Base-by-base conservation (phyloP, 257 asterid species). In the Datura wrightii region DNA sequence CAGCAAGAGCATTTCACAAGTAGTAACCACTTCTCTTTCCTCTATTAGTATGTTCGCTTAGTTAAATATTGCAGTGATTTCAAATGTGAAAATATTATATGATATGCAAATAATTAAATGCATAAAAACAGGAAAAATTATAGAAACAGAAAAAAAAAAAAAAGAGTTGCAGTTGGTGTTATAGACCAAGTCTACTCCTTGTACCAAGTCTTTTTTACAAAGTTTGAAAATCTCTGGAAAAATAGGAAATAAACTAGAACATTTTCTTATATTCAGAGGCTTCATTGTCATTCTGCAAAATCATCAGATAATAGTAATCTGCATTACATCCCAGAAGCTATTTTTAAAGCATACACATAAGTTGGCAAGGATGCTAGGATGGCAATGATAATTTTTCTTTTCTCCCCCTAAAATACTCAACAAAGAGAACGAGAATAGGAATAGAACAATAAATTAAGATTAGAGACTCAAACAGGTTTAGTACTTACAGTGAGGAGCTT, bases 401-500 rank as follows among this genome's bases (percentile, higher is more conserved):
- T n/a, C 9, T 7, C 5, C 37, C 34, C 18, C 55, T 2, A 44
- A 44, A 44, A 10, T n/a, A 10, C 56, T 46, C 59, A 11, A 42
- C 56, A 39, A 18, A 56, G 37, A 80, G 8, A 46, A 46, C 0
- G 10, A 34, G 71, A 48, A 46, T n/a, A 14, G 15, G 36, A 65
- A 53, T 65, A 65, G 34, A 50, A 82, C 54, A 24, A 60, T 60
- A 46, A 36, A 48, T 67, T 39, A 15, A 70, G 63, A 59, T 58
- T 46, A 83, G 24, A 24, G 50, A 58, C 39, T 53, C 16, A 82
- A 24, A 67, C n/a, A 48, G 81, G 24, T 74, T 46, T 48, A 74
- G 60, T 65, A 63, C 92, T 90, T 85, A 97, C 99, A 86, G 89
- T 88, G 79, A 97, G 97, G 82, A 97, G 97, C 93, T 97, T 97